Percentiles rank a stretch among this genome's conserved stretches.
These are phyloP conservation scores for Lactarius akahatsu DNA, from an alignment of 768 basidiomycete genomes.

Conservation along the genomic window DNA sequence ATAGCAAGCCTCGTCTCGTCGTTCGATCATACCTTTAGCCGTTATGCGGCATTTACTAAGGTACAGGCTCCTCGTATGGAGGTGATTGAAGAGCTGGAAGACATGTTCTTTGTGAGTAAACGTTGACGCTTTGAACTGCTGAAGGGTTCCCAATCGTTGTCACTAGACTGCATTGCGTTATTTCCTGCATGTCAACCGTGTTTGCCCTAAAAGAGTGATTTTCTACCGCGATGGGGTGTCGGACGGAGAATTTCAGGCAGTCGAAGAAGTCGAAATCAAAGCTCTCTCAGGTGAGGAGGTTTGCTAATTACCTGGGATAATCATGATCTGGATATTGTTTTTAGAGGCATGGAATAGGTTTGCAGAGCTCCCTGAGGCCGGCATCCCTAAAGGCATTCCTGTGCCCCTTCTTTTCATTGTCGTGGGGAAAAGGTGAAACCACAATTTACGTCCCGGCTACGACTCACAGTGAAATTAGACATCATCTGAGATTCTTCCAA, in stretches of 20 bases:
- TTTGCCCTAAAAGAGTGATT: constrained; percentile 26
- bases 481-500: constrained; percentile 55
- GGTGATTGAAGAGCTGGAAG: constrained; percentile 36
- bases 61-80: constrained; percentile 37
- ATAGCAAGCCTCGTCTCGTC: constrained; percentile 62
- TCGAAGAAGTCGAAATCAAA: constrained; percentile 46
- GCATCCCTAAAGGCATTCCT: neutral
- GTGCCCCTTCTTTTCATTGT: constrained; percentile 50
- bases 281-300: constrained; percentile 27
- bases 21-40: constrained; percentile 43
- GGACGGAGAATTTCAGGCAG: constrained; percentile 49
- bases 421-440: constrained; percentile 53
- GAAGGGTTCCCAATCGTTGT: neutral
- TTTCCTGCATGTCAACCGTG: constrained; percentile 10
- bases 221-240: constrained; percentile 49
- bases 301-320: neutral
- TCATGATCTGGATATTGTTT: neutral
- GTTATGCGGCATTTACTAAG: constrained; percentile 39
- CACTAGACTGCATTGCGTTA: constrained; percentile 9
- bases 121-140: neutral
- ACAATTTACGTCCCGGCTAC: neutral
- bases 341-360: constrained; percentile 21
- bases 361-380: constrained; percentile 7
- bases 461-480: constrained; percentile 37
- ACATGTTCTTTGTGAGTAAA: constrained; percentile 36